Base-by-base conservation (phyloP, 108 stramenopile genomes). In the Thalassiosira profunda region DNA sequence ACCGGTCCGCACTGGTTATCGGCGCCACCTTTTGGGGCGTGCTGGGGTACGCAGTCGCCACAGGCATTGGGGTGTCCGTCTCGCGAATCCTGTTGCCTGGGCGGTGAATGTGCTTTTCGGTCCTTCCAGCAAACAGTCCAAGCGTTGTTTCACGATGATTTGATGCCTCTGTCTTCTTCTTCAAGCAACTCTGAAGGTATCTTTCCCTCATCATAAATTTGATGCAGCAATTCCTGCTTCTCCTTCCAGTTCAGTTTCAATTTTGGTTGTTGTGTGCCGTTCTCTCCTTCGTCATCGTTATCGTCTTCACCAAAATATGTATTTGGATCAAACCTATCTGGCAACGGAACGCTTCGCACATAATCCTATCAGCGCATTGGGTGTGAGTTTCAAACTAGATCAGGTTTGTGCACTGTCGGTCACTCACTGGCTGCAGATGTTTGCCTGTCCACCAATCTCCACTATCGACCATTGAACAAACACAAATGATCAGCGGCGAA, bases 381-480 rank as follows among this genome's bases (percentile, higher is more conserved):
- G 14, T 7, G 23, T 11, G 23, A 21, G 23, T 47, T 47, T 6
- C 6, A 5, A 5, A n/a, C 6, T 7, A 11, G 14, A 5, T n/a
- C 7, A 15, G 23, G 17, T 47, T 47, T 47, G 17, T 14, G 15
- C 8, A 8, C 8, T 8, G 12, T 9, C 17, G 47, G 21, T 11
- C 52, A 23, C 52, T 28, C 52, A 53, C 62, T n/a, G 62, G 62
- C 25, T 63, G 62, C 17, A 63, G 36, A 21, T 63, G 62, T 24
- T 63, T 63, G 8, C 62, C 62, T 30, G 62, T 63, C 62, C 62
- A 63, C 62, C 62, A 63, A 45, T 63, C 62, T 43, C 62, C 62
- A 48, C 62, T 63, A 25, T 6, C 9, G 21, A 25, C 18, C 20
- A 26, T 9, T 9, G 1, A 43, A 47, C 33, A n/a, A 24, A 18